A percentile compares a stretch with the other conserved stretches of the same genome.
phyloP scores from a whole-genome alignment of 345 rosid genomes.

The Aquilaria sinensis region DNA sequence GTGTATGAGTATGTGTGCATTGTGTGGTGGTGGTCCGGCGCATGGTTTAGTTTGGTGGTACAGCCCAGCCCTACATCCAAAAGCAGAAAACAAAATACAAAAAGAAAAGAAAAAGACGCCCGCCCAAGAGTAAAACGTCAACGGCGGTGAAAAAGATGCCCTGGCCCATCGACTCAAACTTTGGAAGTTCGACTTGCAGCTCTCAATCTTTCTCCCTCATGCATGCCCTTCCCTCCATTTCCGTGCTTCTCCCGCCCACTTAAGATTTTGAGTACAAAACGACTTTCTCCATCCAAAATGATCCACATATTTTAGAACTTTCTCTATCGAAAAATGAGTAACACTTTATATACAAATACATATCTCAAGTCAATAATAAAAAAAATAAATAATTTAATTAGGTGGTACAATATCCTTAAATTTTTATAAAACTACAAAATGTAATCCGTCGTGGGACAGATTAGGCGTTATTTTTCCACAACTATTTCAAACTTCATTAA shows the following conservation, averaged over 20 bases:
- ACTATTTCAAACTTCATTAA: too few relatives aligned
- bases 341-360: too few relatives aligned
- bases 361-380: too few relatives aligned
- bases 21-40: constrained; percentile 47
- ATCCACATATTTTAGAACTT: too few relatives aligned
- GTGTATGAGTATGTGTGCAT: constrained; percentile 6
- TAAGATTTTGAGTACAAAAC: too few relatives aligned
- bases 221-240: constrained; percentile 39
- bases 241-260: constrained; percentile 38
- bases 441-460: too few relatives aligned
- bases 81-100: neutral
- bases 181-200: constrained; percentile 26
- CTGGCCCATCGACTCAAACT: constrained; percentile 1
- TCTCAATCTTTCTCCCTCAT: constrained; percentile 13
- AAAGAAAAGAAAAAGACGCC: constrained; percentile 1
- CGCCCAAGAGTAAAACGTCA: constrained; percentile 30
- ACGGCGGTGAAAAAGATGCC: constrained; percentile 38
- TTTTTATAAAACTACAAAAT: too few relatives aligned
- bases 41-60: constrained; percentile 15
- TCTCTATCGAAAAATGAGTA: too few relatives aligned
- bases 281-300: too few relatives aligned
- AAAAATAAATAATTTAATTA: too few relatives aligned
- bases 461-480: too few relatives aligned
- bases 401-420: too few relatives aligned
- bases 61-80: constrained; percentile 13